These are phyloP conservation scores for Diaporthe destruens DNA, from an alignment of 2,329 filamentous ascomycete genomes.

Conservation along the genomic window DNA sequence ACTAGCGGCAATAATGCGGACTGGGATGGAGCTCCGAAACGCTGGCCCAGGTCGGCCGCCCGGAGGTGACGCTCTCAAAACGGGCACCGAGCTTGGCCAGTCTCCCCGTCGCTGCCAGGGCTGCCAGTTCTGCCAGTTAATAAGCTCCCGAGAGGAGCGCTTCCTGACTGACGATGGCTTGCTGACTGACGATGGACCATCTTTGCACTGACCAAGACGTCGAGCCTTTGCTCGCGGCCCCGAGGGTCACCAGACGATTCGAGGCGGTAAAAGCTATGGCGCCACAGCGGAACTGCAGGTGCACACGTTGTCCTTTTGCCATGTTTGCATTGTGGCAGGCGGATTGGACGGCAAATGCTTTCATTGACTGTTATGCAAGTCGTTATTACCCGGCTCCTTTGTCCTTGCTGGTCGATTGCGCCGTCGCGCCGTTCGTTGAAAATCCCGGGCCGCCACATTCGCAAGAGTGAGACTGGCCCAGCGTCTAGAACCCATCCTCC, in stretches of 20 bases:
- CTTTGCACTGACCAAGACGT: slow-evolving; percentile 9
- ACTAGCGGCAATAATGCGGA: slow-evolving; percentile 22
- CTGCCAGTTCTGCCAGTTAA: no score
- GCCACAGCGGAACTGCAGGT: slow-evolving; percentile 24
- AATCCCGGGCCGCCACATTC: slow-evolving; percentile 20
- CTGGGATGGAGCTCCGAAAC: slow-evolving; percentile 37
- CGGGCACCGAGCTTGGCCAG: background rate
- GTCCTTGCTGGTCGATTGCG: background rate
- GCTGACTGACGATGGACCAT: slow-evolving; percentile 17
- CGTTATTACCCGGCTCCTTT: slow-evolving; percentile 7
- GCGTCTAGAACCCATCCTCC: slow-evolving; percentile 33
- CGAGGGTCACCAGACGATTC: slow-evolving; percentile 17
- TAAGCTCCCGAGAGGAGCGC: slow-evolving; percentile 38
- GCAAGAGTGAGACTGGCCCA: slow-evolving; percentile 32
- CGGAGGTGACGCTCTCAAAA: slow-evolving; percentile 27
- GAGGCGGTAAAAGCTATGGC: slow-evolving; percentile 4
- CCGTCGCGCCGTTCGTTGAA: slow-evolving; percentile 24
- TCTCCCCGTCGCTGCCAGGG: slow-evolving; percentile 6
- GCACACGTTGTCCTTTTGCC: slow-evolving; percentile 30
- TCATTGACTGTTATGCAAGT: background rate
- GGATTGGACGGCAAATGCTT: background rate
- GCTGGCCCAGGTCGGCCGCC: slow-evolving; percentile 11
- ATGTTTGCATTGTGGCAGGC: background rate
- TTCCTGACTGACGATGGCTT: slow-evolving; percentile 33
- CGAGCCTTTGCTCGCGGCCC: slow-evolving; percentile 26